A percentile compares a stretch with the other conserved stretches of the same genome.
Conservation (phyloP, 768 basidiomycete genomes). For the Leccinum uliginosum region DNA sequence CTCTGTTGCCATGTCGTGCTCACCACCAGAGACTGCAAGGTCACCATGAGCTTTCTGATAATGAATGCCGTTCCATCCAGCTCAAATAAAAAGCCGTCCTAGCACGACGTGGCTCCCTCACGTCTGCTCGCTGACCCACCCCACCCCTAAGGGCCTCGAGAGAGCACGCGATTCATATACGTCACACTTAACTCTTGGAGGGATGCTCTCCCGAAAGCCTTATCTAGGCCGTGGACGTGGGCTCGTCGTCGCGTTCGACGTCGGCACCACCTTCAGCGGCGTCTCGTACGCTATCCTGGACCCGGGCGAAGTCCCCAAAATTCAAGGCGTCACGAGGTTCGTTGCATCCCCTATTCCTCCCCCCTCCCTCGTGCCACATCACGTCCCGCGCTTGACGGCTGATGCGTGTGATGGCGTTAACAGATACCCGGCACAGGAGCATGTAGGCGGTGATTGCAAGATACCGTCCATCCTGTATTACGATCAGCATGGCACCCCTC, state of each 20-base stretch:
- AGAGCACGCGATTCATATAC: background rate
- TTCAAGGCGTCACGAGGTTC: conserved; percentile 32
- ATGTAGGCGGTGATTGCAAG: conserved; percentile 42
- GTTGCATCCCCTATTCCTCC: background rate
- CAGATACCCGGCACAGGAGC: conserved; percentile 41
- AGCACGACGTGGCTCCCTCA: background rate
- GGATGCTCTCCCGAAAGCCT: conserved; percentile 33
- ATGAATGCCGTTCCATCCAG: conserved; percentile 9
- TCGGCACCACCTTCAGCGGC: conserved; percentile 40
- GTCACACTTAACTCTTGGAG: background rate
- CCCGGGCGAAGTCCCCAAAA: conserved; percentile 35
- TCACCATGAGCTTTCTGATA: background rate
- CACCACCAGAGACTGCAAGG: background rate
- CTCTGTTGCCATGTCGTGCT: conserved; percentile 3
- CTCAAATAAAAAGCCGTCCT: conserved; percentile 19
- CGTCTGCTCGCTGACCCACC: background rate
- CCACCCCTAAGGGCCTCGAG: too few relatives aligned
- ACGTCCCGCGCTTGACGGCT: conserved; percentile 1
- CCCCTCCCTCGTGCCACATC: conserved; percentile 8
- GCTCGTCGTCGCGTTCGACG: conserved; percentile 37
- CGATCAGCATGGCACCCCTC: conserved; percentile 34
- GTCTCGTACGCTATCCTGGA: conserved; percentile 40
- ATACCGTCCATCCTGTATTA: conserved; percentile 49
- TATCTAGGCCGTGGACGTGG: conserved; percentile 35
- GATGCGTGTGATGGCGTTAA: background rate